These are phyloP conservation scores for Pascua guehoae DNA, from an alignment of 1,284 basidiomycete species.

Conservation along the genomic window DNA sequence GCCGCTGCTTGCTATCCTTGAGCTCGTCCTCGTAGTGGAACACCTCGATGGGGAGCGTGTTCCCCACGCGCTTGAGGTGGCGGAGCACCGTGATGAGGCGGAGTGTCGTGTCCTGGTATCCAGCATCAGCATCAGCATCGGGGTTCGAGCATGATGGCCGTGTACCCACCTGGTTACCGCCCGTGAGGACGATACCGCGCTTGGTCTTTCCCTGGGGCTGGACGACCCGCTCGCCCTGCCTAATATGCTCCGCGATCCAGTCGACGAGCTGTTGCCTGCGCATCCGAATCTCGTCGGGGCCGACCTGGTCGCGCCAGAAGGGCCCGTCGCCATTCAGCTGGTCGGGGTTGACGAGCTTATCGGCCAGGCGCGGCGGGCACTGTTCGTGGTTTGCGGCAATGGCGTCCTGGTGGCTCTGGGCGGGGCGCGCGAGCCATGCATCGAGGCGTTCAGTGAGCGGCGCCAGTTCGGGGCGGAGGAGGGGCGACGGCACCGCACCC, in stretches of 20 bases:
- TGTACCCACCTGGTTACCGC: slow-evolving; percentile 12
- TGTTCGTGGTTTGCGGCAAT: slow-evolving; percentile 18
- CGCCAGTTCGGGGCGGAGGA: slow-evolving; percentile 3
- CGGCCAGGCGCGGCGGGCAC: slow-evolving; percentile 36
- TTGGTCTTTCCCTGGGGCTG: slow-evolving; percentile 22
- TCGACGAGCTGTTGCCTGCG: slow-evolving; percentile 42
- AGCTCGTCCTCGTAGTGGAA: slow-evolving; percentile 52
- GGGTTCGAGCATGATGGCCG: too few species aligned
- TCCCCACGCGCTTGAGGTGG: slow-evolving; percentile 41
- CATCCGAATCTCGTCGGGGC: slow-evolving; percentile 30
- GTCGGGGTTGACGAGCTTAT: slow-evolving; percentile 47
- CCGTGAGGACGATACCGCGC: slow-evolving; percentile 4
- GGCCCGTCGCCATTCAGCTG: slow-evolving; percentile 42
- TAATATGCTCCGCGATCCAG: slow-evolving; percentile 33
- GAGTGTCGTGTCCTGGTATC: slow-evolving; percentile 43
- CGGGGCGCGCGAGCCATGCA: slow-evolving; percentile 36
- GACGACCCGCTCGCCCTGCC: slow-evolving; percentile 33
- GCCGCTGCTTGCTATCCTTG: slow-evolving; percentile 26
- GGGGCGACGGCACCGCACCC: slow-evolving; percentile 12
- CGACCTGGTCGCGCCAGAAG: slow-evolving; percentile 40
- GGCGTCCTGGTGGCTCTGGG: slow-evolving; percentile 21
- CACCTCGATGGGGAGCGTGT: slow-evolving; percentile 49
- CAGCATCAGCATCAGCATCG: not conserved
- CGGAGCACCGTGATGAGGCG: slow-evolving; percentile 46
- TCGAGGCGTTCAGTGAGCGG: slow-evolving; percentile 12